Evolutionary conservation across 2,329 filamentous ascomycete genomes (phyloP), one percentile per base, ranked within the genome.

Genomic region (Aspergillus felis): DNA sequence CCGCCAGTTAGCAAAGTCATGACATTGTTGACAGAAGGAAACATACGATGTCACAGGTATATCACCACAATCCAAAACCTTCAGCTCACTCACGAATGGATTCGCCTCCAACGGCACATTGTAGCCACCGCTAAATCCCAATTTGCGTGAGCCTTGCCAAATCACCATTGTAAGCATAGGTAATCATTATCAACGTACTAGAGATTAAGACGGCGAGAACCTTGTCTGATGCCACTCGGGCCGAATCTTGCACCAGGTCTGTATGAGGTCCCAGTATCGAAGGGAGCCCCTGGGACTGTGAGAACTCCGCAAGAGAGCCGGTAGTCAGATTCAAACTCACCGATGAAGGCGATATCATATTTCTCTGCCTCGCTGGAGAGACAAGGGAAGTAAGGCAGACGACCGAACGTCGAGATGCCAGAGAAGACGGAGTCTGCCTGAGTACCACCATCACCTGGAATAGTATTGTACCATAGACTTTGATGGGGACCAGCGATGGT

Each of bases 371-470:
- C 81, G 60, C 83, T 87, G n/a, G 84, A 79, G 3, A 95, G 79
- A 71, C 91, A 95, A 3, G 89, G 89, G 57, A 82, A 84, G 75
- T 95, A 94, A 5, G 87, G 86, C 46, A 94, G 78, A 52, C 90
- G 86, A 10, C 90, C 91, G 70, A 94, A 94, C 7, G 91, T 95
- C 1, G 88, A 89, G 68, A 95, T 94, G 28, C 91, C 91, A 1
- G 89, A 93, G 76, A 94, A 95, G 57, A 94, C 90, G 0, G 90
- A 92, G 72, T 95, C 90, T 58, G 90, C 90, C 88, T 94, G 90
- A 42, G 86, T 94, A 56, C 90, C 91, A 27, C 91, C 90, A 74
- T 94, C 91, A 38, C 90, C 91, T 3, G 91, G 91, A 4, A 95
- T 78, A 1, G 79, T 86, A 72, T 91, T 93, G 74, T 93, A 95